phyloP scores from a whole-genome alignment of 2,329 filamentous ascomycete genomes.

The Pseudogymnoascus sp. region DNA sequence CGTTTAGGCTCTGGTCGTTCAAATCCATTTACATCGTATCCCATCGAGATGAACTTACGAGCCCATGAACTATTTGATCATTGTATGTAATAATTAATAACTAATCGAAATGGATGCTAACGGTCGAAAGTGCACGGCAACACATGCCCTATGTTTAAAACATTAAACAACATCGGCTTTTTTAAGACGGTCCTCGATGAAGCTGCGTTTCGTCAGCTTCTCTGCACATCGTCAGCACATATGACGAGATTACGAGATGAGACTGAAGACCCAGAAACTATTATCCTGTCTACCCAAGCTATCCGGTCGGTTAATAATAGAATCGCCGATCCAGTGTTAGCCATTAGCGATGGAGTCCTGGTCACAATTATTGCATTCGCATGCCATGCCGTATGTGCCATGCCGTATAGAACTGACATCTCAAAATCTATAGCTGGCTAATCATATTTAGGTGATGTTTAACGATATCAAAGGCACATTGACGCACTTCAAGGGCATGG shows the following conservation, averaged over 20 bases:
- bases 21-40: slow-evolving; percentile 12
- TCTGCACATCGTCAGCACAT: slow-evolving; percentile 13
- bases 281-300: slow-evolving; percentile 11
- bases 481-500: slow-evolving; percentile 11
- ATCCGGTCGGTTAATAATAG: slow-evolving; percentile 12
- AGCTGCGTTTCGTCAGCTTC: slow-evolving; percentile 13
- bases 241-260: slow-evolving; percentile 9
- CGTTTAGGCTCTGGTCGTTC: slow-evolving; percentile 10
- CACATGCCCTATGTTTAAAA: slow-evolving; percentile 14
- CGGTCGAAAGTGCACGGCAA: slow-evolving; percentile 10
- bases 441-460: slow-evolving; percentile 12
- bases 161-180: slow-evolving; percentile 13
- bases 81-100: slow-evolving; percentile 7
- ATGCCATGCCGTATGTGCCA: slow-evolving; percentile 14
- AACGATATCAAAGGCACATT: slow-evolving; percentile 10
- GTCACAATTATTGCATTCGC: slow-evolving; percentile 11
- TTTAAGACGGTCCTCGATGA: slow-evolving; percentile 10
- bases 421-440: background rate
- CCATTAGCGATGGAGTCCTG: slow-evolving; percentile 10
- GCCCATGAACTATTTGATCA: slow-evolving; percentile 14
- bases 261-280: slow-evolving; percentile 11
- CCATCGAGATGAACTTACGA: slow-evolving; percentile 13
- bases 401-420: slow-evolving; percentile 1
- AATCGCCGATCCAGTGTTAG: slow-evolving; percentile 6
- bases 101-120: background rate